Base-by-base conservation (phyloP, 2,329 filamentous ascomycete species). In the Fusarium sp. region DNA sequence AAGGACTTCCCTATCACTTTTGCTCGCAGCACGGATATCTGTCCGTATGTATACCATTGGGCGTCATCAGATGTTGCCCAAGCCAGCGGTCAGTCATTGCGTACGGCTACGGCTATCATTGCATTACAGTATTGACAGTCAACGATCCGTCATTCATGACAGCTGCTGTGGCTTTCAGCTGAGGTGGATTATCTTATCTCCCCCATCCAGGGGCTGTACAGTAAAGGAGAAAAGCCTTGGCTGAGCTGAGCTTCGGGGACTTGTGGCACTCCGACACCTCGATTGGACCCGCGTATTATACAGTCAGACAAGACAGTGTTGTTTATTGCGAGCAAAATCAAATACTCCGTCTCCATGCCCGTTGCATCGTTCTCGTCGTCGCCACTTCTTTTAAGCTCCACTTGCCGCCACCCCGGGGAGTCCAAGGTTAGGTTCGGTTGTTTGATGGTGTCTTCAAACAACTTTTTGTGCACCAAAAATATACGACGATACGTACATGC, bases 81-180 rank as follows among this genome's bases (percentile, higher is more conserved):
- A 44, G 56, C 40, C 61, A 60, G 46, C 22, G 42, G 38, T 64
- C 43, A 58, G 51, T 51, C 51, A 46, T 36, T 42, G 43, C 48
- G 18, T 40, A 40, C 13, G 38, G n/a, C 38, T 40, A 40, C 13
- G 38, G 20, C 54, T 28, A 38, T 18, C 31, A 13, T n/a, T 39
- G 49, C 55, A 54, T 43, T 49, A 58, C 49, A 46, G 49, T 22
- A 61, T 48, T 34, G 36, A 44, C 26, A 39, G 36, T 39, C 40
- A 60, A 65, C 42, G 57, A 67, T 24, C 46, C 45, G 59, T 65
- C 65, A 60, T 66, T 46, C 45, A 31, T 59, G 43, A 53, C 64
- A 63, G 63, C 44, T 67, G 43, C 33, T 58, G 58, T 64, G 63
- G 52, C 63, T 58, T 63, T 64, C 58, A 69, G 66, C 66, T 70